Evolutionary conservation across 192 early-diverging fungal species (phyloP).

Genomic region (Thamnidium elegans): DNA sequence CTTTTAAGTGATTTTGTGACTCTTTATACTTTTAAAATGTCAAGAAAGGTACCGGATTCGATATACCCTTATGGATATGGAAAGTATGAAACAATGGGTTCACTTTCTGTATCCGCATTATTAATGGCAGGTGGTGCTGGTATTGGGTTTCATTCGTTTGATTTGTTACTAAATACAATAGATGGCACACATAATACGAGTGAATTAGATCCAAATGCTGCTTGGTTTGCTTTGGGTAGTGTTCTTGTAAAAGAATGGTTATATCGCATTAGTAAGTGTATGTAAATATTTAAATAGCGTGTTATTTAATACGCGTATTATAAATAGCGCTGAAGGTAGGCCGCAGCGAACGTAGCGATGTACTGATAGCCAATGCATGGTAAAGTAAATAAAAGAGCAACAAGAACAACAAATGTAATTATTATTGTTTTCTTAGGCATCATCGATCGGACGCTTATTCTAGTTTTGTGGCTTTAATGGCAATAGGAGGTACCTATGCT

Average conservation of each 20-base stretch:
- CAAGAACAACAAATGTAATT: neutral
- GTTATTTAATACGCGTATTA: neutral
- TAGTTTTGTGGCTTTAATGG: constrained; percentile 66
- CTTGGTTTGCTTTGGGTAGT: constrained; percentile 64
- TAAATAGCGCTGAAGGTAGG: constrained; percentile 55
- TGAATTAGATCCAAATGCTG: constrained; percentile 57
- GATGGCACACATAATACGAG: constrained; percentile 19
- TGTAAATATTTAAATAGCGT: neutral
- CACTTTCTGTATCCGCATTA: constrained; percentile 64
- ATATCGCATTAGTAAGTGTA: constrained; percentile 56
- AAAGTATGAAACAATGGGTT: constrained; percentile 62
- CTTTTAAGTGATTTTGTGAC: constrained; percentile 73
- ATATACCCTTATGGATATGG: constrained; percentile 70
- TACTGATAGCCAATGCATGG: constrained; percentile 81
- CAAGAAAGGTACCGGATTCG: constrained; percentile 55
- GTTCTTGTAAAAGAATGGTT: constrained; percentile 73
- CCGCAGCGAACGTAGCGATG: constrained; percentile 57
- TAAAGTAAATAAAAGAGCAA: constrained; percentile 7
- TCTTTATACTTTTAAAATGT: constrained; percentile 68
- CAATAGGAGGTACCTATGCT: constrained; percentile 67
- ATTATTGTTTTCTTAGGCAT: constrained; percentile 44
- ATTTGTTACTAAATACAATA: constrained; percentile 43
- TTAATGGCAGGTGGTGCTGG: constrained; percentile 66
- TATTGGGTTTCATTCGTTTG: constrained; percentile 63
- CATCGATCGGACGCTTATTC: constrained; percentile 76